Evolutionary conservation across 2,329 filamentous ascomycete genomes (phyloP).

Genomic region (Juglanconis juglandina): DNA sequence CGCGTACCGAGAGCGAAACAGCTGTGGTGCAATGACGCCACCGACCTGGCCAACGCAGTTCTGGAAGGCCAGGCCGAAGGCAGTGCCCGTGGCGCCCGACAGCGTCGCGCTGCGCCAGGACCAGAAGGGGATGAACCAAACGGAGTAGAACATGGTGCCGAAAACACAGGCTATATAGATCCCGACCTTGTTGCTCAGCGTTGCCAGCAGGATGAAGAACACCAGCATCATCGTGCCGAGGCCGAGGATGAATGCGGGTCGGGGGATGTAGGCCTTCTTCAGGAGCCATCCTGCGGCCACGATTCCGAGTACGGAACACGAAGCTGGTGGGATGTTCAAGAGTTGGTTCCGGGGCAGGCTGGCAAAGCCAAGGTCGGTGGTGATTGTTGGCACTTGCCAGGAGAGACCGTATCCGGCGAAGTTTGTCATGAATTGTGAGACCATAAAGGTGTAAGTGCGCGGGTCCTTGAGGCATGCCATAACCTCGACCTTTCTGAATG

Average conservation of each 20-base stretch:
- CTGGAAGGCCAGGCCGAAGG: conserved; percentile 42
- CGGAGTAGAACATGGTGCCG: conserved; percentile 39
- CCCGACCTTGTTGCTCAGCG: conserved; percentile 33
- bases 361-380: conserved; percentile 39
- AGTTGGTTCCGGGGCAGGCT: conserved; percentile 40
- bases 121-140: conserved; percentile 45
- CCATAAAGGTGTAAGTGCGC: conserved; percentile 24
- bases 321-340: conserved; percentile 43
- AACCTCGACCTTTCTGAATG: conserved; percentile 34
- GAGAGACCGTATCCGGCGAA: conserved; percentile 38
- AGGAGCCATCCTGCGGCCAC: conserved; percentile 38
- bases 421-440: conserved; percentile 33
- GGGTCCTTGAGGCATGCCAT: conserved; percentile 28
- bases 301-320: conserved; percentile 35
- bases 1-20: conserved; percentile 40
- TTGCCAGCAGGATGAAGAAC: conserved; percentile 42
- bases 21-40: conserved; percentile 41
- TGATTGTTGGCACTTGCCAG: conserved; percentile 40
- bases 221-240: conserved; percentile 28
- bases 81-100: conserved; percentile 39
- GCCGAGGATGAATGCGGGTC: conserved; percentile 32
- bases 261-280: conserved; percentile 33
- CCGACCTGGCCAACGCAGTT: conserved; percentile 41
- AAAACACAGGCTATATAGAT: conserved; percentile 43
- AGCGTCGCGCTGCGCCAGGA: conserved; percentile 41